Percentiles rank a stretch among this genome's conserved stretches.
Evolutionary conservation across 495 filamentous ascomycete genomes (phyloP).

Genomic region (Neurospora tetraspora): DNA sequence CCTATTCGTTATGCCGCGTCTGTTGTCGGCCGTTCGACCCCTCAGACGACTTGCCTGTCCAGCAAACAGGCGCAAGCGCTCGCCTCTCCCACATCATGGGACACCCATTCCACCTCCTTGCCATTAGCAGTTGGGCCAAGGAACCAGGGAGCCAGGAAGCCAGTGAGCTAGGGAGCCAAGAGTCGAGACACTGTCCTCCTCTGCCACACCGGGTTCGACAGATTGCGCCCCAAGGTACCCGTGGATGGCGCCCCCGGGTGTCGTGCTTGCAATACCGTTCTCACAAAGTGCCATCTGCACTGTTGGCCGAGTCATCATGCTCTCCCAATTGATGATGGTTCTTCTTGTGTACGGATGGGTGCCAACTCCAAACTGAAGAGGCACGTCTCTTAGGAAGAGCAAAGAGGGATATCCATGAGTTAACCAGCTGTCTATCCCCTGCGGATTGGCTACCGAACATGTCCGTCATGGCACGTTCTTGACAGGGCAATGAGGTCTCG

Average conservation of each 20-base stretch:
- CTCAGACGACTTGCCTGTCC: slow-evolving; percentile 1
- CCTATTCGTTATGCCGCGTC: background rate
- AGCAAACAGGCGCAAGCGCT: slow-evolving; percentile 15
- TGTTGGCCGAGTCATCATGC: background rate
- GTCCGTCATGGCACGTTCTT: background rate
- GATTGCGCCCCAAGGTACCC: background rate
- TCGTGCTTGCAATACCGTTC: background rate
- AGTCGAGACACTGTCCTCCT: no score
- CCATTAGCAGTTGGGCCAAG: no score
- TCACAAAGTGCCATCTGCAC: background rate
- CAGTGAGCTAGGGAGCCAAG: no score
- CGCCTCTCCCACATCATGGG: slow-evolving; percentile 14
- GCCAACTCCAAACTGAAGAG: background rate
- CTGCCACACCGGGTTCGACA: background rate
- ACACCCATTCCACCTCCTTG: no score
- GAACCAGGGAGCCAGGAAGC: background rate
- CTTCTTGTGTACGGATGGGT: background rate
- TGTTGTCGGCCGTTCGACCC: slow-evolving; percentile 1
- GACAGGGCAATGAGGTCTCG: background rate
- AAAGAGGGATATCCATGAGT: background rate
- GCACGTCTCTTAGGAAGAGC: background rate
- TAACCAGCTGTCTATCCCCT: background rate
- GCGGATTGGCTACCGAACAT: background rate
- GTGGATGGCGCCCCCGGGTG: background rate
- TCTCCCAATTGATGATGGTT: background rate